Conservation (phyloP, 2,329 filamentous ascomycete genomes). For the Huntiella omanensis region DNA sequence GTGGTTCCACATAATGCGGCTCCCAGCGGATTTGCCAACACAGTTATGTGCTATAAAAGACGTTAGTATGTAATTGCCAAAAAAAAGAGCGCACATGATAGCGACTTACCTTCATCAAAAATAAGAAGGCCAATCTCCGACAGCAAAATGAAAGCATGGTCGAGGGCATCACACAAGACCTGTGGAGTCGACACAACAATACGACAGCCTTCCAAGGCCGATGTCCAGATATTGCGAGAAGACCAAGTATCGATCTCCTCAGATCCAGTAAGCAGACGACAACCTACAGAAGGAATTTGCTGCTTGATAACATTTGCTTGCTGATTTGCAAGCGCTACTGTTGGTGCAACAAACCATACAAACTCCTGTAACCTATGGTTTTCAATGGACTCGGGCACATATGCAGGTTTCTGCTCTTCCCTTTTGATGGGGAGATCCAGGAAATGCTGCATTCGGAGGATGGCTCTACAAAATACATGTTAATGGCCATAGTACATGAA, state of each 20-base stretch:
- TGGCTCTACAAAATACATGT: conserved; percentile 2
- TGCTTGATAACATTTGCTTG: conserved; percentile 40
- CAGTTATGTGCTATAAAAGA: conserved; percentile 52
- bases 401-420: no score
- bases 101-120: conserved; percentile 57
- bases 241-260: conserved; percentile 60
- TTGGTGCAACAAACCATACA: conserved; percentile 59
- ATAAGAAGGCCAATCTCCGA: conserved; percentile 46
- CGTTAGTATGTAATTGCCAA: neutral
- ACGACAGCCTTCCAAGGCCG: conserved; percentile 40
- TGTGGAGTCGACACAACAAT: conserved; percentile 66
- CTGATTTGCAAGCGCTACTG: conserved; percentile 46
- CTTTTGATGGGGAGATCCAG: neutral
- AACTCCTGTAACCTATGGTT: conserved; percentile 24
- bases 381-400: no score
- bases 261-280: conserved; percentile 45
- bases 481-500: neutral
- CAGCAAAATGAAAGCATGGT: conserved; percentile 54
- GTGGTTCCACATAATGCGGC: conserved; percentile 52
- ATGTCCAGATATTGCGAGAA: conserved; percentile 45
- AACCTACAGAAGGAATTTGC: conserved; percentile 40
- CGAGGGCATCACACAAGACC: conserved; percentile 54
- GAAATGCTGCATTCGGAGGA: conserved; percentile 4
- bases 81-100: neutral
- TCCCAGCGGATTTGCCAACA: conserved; percentile 40